These are phyloP conservation scores for Leptographium lundbergii DNA, from an alignment of 2,329 filamentous ascomycete species.

Conservation along the genomic window DNA sequence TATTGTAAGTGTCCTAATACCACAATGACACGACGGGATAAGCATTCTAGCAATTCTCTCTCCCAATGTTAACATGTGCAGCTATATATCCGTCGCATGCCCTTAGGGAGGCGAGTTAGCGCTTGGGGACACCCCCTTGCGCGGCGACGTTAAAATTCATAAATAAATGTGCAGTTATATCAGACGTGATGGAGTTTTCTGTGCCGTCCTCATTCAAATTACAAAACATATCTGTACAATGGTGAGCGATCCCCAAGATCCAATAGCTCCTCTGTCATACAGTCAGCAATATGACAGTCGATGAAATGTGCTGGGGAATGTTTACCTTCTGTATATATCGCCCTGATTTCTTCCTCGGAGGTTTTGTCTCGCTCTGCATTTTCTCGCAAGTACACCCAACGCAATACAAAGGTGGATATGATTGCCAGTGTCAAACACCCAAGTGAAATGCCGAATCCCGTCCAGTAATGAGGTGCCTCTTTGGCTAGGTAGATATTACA, in stretches of 20 bases:
- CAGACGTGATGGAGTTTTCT: neutral
- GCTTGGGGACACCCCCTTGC: too few species aligned
- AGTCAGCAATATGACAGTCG: neutral
- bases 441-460: conserved; percentile 20
- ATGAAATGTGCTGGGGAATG: neutral
- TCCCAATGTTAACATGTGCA: too few species aligned
- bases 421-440: neutral
- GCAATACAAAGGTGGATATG: neutral
- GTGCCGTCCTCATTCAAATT: neutral
- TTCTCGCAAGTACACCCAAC: neutral
- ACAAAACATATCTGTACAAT: conserved; percentile 19
- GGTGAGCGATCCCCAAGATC: conserved; percentile 20
- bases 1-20: too few species aligned
- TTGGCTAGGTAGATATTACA: conserved; percentile 21
- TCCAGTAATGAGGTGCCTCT: conserved; percentile 22
- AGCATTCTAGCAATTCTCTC: too few species aligned
- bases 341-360: conserved; percentile 15
- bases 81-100: too few species aligned
- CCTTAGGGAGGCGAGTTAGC: too few species aligned
- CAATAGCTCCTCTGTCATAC: conserved; percentile 14
- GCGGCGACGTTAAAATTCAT: too few species aligned
- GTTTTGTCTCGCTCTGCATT: conserved; percentile 16
- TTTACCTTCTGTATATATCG: conserved; percentile 13
- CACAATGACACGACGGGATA: too few species aligned
- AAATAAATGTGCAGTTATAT: too few species aligned